Conservation (phyloP, 1,284 basidiomycete species). For the Mrakiaceae sp. region DNA sequence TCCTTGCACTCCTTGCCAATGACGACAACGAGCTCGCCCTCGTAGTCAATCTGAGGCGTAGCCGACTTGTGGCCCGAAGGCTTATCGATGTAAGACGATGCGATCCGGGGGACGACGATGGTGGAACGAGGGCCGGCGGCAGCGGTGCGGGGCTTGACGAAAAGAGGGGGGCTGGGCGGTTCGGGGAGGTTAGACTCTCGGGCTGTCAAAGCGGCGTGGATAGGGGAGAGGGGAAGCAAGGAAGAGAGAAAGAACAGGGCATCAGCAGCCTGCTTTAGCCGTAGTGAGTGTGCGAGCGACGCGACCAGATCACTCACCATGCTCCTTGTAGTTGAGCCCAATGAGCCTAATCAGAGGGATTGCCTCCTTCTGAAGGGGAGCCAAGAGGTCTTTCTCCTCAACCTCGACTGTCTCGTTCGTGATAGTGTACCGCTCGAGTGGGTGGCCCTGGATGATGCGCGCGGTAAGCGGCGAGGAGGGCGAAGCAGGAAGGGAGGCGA, state of each 20-base stretch:
- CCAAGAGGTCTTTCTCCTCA: neutral
- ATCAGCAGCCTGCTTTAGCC: neutral
- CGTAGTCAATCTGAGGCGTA: conserved; percentile 75
- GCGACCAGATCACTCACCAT: neutral
- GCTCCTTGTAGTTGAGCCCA: conserved; percentile 1
- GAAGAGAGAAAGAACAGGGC: neutral
- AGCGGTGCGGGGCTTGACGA: conserved; percentile 64
- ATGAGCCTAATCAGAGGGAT: neutral
- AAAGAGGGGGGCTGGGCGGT: conserved; percentile 55
- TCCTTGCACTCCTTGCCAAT: conserved; percentile 69
- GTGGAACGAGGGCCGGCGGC: conserved; percentile 58
- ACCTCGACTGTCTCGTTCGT: too few species aligned
- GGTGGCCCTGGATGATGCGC: too few species aligned
- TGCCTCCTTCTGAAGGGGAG: neutral
- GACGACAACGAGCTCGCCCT: conserved; percentile 75
- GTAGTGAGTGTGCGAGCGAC: neutral
- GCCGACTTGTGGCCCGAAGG: conserved; percentile 63
- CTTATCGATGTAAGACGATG: conserved; percentile 40
- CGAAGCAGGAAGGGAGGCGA: too few species aligned
- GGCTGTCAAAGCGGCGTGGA: neutral
- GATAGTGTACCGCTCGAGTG: neutral
- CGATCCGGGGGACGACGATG: conserved; percentile 42
- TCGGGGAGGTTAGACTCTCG: conserved; percentile 12
- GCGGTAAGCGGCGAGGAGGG: too few species aligned
- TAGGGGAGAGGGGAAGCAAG: neutral